Evolutionary conservation across 1,139 yeast genomes (phyloP).

Genomic region (Neolecta irregularis): DNA sequence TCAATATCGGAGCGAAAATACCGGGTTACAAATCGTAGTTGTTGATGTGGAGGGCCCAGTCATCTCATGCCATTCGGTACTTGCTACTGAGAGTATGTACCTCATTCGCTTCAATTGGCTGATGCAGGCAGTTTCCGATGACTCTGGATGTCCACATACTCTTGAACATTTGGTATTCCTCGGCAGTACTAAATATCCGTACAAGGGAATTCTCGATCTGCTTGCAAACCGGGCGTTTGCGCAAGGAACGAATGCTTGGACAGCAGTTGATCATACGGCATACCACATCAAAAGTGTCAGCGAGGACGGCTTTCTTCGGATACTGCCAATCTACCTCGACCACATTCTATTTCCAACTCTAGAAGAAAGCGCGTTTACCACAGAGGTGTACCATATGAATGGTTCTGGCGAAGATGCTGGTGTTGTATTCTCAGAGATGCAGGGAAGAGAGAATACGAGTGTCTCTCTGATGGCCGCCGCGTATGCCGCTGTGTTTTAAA

Average conservation of each 20-base stretch:
- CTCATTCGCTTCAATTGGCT: no score
- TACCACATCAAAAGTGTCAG: conserved; percentile 88
- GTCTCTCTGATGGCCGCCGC: no score
- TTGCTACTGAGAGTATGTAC: conserved; percentile 71
- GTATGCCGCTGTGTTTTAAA: neutral
- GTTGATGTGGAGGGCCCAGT: conserved; percentile 74
- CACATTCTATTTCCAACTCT: conserved; percentile 74
- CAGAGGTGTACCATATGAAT: conserved; percentile 91
- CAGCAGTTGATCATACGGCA: conserved; percentile 89
- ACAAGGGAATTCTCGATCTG: conserved; percentile 77
- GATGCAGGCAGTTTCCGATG: conserved; percentile 34
- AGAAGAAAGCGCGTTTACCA: conserved; percentile 76
- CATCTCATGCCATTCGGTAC: conserved; percentile 85
- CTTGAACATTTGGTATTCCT: conserved; percentile 77
- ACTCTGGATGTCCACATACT: conserved; percentile 91
- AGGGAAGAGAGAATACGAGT: no score
- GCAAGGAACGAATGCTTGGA: conserved; percentile 82
- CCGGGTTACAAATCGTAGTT: conserved; percentile 70
- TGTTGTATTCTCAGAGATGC: conserved; percentile 96
- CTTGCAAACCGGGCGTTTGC: conserved; percentile 77
- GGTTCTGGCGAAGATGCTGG: conserved; percentile 88
- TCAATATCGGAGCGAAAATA: conserved; percentile 58
- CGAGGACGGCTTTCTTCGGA: conserved; percentile 78
- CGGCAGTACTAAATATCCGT: conserved; percentile 86
- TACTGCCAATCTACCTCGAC: conserved; percentile 80